phyloP scores from a whole-genome alignment of 2,329 filamentous ascomycete species.

The Coleophoma crateriformis region DNA sequence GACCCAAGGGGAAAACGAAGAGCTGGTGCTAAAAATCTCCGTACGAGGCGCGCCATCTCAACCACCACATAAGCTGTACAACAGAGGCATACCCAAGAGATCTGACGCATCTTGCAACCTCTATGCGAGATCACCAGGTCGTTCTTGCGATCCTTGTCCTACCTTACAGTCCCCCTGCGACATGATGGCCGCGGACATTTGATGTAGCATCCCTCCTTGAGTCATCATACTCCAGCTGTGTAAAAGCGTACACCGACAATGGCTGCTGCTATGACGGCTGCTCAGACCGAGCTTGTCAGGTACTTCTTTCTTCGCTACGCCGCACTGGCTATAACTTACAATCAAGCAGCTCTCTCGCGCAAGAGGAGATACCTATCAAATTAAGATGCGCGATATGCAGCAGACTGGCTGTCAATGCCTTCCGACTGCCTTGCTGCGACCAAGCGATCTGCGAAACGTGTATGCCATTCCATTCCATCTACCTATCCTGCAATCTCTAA shows the following conservation, averaged over 20 bases:
- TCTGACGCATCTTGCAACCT: no score
- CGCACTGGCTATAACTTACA: conserved; percentile 6
- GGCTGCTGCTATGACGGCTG: conserved; percentile 20
- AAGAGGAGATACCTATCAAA: conserved; percentile 89
- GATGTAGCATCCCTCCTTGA: no score
- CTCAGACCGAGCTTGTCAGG: conserved; percentile 28
- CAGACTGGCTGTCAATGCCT: conserved; percentile 84
- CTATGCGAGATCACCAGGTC: no score
- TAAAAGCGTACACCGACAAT: conserved; percentile 10
- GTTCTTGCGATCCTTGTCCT: no score
- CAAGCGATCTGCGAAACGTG: conserved; percentile 89
- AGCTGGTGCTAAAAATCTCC: no score
- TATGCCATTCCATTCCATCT: conserved; percentile 32
- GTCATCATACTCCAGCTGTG: no score
- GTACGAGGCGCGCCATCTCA: no score
- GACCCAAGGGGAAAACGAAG: no score
- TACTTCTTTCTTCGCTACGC: conserved; percentile 6
- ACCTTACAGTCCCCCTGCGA: no score
- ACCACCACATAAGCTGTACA: no score
- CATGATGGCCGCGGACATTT: no score
- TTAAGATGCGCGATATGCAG: conserved; percentile 92
- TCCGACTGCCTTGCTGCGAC: conserved; percentile 89
- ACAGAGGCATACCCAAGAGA: background rate
- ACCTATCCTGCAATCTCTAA: conserved; percentile 4
- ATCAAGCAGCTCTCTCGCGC: conserved; percentile 22